A percentile compares a stretch with the other conserved stretches of the same genome.
These are phyloP conservation scores for Barnettozyma pratensis DNA, from an alignment of 805 yeast genomes.

Conservation along the genomic window DNA sequence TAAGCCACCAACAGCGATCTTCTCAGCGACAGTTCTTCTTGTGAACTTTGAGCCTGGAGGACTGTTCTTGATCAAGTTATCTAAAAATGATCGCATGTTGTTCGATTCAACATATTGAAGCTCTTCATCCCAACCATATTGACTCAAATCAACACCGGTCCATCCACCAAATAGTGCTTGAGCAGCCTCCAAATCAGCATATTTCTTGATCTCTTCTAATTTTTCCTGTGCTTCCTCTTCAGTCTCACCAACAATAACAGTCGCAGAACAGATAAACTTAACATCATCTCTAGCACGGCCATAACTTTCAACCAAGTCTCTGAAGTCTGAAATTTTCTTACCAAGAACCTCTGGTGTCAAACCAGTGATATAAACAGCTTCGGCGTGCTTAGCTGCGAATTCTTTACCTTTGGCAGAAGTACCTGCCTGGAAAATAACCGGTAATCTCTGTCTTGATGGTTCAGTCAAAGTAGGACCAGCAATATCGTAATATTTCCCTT, in stretches of 20 bases:
- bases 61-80: constrained; percentile 23
- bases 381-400: constrained; percentile 40
- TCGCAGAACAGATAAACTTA: constrained; percentile 1
- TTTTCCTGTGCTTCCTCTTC: constrained; percentile 25
- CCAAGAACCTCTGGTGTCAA: constrained; percentile 12
- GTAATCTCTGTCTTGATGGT: constrained; percentile 40
- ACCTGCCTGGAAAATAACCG: constrained; percentile 42
- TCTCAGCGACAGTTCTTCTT: constrained; percentile 21
- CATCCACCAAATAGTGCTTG: constrained; percentile 41
- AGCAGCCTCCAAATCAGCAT: constrained; percentile 36
- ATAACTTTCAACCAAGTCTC: neutral
- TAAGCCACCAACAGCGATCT: constrained; percentile 22
- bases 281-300: neutral
- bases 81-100: constrained; percentile 1
- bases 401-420: constrained; percentile 35
- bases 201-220: constrained; percentile 27
- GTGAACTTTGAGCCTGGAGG: constrained; percentile 22
- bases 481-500: constrained; percentile 35
- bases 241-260: neutral
- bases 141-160: constrained; percentile 37
- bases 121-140: constrained; percentile 41
- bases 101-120: constrained; percentile 27
- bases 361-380: constrained; percentile 32
- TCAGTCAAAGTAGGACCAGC: constrained; percentile 36
- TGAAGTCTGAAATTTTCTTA: constrained; percentile 19